phyloP scores from a whole-genome alignment of 768 basidiomycete species.

The Pleurotus salmoneostramineus region DNA sequence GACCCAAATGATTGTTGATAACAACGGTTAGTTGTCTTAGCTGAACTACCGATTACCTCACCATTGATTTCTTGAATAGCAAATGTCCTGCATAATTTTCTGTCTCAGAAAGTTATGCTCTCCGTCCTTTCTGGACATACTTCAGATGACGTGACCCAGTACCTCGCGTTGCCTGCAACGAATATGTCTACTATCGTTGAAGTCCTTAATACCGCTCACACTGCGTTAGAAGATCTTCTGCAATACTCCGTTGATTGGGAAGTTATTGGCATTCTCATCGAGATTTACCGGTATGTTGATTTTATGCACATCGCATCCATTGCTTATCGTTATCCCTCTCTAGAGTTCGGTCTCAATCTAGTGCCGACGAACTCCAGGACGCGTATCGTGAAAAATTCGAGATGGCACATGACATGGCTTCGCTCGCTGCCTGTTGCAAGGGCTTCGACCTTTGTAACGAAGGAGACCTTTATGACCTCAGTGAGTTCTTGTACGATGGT shows the following conservation, averaged over 20 bases:
- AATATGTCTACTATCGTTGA: conserved; percentile 39
- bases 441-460: conserved; percentile 71
- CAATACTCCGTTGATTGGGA: conserved; percentile 33
- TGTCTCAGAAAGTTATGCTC: conserved; percentile 25
- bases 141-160: conserved; percentile 58
- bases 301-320: conserved; percentile 24
- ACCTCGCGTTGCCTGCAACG: conserved; percentile 39
- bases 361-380: conserved; percentile 29
- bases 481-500: conserved; percentile 28
- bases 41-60: neutral
- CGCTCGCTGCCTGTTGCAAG: conserved; percentile 51
- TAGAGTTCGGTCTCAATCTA: conserved; percentile 13
- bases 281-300: conserved; percentile 47
- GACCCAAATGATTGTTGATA: conserved; percentile 8
- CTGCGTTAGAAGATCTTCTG: conserved; percentile 40
- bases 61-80: neutral
- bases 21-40: neutral
- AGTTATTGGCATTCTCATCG: conserved; percentile 40
- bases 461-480: conserved; percentile 57
- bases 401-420: conserved; percentile 64
- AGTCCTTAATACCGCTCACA: conserved; percentile 42
- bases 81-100: neutral
- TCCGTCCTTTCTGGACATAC: conserved; percentile 50
- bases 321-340: conserved; percentile 8
- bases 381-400: conserved; percentile 45